Percentiles rank a stretch among this genome's conserved stretches.
Conservation (phyloP, 208 protist genomes). For the Leishmania martiniquensis region DNA sequence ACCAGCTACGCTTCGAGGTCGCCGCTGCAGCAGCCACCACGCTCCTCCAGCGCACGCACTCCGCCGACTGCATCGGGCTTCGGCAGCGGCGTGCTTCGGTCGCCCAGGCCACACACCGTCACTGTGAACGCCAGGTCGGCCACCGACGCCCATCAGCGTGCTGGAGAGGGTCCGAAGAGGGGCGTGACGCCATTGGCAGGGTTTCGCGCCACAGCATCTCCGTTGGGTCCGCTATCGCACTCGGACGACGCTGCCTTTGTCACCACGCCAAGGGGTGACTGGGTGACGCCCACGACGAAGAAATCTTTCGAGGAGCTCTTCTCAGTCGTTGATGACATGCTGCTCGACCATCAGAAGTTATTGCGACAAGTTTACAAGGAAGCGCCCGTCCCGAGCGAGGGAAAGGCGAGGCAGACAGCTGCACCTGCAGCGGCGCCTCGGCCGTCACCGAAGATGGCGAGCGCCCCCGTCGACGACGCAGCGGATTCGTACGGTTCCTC, state of each 20-base stretch:
- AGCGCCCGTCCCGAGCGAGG: neutral
- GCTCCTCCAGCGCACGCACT: constrained; percentile 1
- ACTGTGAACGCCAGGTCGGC: neutral
- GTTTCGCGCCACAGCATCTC: neutral
- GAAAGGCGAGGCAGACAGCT: neutral
- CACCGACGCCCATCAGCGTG: neutral
- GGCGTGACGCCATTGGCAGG: neutral
- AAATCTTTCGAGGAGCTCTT: constrained; percentile 48
- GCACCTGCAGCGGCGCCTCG: neutral
- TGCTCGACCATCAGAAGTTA: constrained; percentile 69
- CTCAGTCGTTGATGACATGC: constrained; percentile 66
- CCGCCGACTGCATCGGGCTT: neutral
- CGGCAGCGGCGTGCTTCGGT: constrained; percentile 5
- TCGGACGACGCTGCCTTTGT: neutral
- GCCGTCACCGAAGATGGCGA: neutral
- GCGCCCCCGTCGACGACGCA: too few species aligned
- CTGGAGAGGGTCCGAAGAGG: neutral
- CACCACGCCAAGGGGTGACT: neutral
- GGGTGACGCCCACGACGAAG: neutral
- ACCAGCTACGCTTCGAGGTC: constrained; percentile 14
- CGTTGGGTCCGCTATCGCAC: neutral
- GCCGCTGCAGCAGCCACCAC: neutral
- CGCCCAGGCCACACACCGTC: constrained; percentile 17
- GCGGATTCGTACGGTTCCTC: neutral
- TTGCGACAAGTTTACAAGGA: constrained; percentile 59